Evolutionary conservation across 352 stramenopile genomes (phyloP), one percentile per base, ranked within the genome.

Genomic region (Thraustochytrium sp.): DNA sequence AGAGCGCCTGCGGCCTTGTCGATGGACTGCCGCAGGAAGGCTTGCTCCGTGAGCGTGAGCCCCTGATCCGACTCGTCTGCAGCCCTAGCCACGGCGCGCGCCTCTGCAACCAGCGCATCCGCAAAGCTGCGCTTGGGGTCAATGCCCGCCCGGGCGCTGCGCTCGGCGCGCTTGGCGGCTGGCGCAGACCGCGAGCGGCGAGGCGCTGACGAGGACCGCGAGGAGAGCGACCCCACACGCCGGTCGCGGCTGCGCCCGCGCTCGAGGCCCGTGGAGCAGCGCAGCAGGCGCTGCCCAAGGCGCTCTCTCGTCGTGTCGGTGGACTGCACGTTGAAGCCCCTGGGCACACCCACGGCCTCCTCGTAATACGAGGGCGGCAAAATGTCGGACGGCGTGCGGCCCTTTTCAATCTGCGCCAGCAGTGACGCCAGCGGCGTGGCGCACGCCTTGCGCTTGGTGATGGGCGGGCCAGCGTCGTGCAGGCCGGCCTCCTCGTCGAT

Each of bases 391-490:
- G 74, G 74, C 26, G 78, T 65, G 0, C 74, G 51, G 26, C 74
- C 74, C 34, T 82, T 82, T 51, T 82, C 74, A 56, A 82, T 82
- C n/a, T 82, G 51, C 16, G 8, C 29, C 9, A 82, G 38, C 26
- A 82, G 54, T 13, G 74, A 18, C 13, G 74, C 56, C 11, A 82
- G 53, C 23, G 56, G 74, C 3, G 53, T 82, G 5, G 51, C 29
- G 21, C 40, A 76, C 13, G 37, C 74, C 23, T 68, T 51, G 21
- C 49, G 74, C 51, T 56, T 37, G 1, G 65, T 82, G 46, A 68
- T 56, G 11, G 37, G 62, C 11, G 37, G 37, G 3, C 36, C 37
- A 42, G 61, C 11, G 16, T 51, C 74, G 40, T 46, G 49, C 21
- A 82, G 29, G 23, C 51, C 53, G 42, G 78, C 78, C 31, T 82